Base-by-base conservation (phyloP, 2,329 filamentous ascomycete genomes). In the Calonectria hongkongensis region DNA sequence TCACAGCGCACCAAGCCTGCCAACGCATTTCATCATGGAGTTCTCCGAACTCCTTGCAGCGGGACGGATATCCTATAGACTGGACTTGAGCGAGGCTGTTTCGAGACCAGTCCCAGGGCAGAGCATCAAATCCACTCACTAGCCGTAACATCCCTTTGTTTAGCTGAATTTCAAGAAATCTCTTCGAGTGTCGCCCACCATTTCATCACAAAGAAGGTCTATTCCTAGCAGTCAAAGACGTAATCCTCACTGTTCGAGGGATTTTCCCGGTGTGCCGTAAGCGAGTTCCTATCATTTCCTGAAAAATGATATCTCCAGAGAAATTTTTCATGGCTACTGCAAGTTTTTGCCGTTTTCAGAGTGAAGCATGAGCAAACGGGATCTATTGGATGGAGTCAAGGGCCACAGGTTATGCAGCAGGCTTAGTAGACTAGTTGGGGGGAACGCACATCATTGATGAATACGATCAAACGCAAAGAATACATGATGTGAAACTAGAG, bases 331-430 rank as follows among this genome's bases (percentile, higher is more conserved):
- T 25, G 7, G 15, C 54, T 27, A 41, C 33, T 41, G 54, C 36
- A 60, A 21, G 33, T n/a, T 60, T 27, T 60, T 60, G 5, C 54
- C 54, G 8, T 41, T 41, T 60, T 43, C 36, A 60, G 54, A 60
- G 33, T 5, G 21, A 41, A 39, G 54, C 54, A 60, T 60, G 25
- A 27, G 25, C 2, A 27, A 8, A 25, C 18, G 12, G 12, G 30
- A 41, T 21, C 36, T 41, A 18, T 60, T 36, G 18, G 12, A 41
- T 41, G 10, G 21, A 60, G 21, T 41, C 21, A n/a, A 39, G n/a
- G n/a, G 30, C 33, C 28, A 21, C 36, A 15, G 12, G 3, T 33
- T 58, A 41, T 60, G 54, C 54, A 41, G 54, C 36, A 41, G n/a
- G 33, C 13, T 21, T 33, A 41, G 54, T 21, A 41, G n/a, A 30